Evolutionary conservation across 352 stramenopile species (phyloP).

Genomic region (Globisporangium iwayamae): DNA sequence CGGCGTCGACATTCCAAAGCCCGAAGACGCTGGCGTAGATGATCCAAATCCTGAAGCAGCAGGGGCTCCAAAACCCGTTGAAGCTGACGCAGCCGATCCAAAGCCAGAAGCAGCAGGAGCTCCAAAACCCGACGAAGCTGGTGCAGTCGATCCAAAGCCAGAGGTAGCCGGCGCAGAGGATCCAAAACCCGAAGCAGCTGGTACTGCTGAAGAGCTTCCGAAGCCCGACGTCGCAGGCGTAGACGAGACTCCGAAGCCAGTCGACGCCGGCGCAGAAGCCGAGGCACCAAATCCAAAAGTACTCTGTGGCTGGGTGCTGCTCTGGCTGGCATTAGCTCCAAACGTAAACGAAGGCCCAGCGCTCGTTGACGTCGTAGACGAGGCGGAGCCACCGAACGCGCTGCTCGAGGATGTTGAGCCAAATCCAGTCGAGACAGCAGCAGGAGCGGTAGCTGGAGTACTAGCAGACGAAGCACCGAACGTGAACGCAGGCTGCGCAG

Average conservation of each 20-base stretch:
- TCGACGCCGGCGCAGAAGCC: constrained; percentile 3
- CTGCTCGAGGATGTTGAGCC: constrained; percentile 18
- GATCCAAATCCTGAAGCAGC: constrained; percentile 21
- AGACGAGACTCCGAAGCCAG: constrained; percentile 14
- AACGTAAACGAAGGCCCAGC: constrained; percentile 27
- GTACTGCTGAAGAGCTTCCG: constrained; percentile 1
- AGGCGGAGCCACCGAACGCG: constrained; percentile 14
- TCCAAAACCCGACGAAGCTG: constrained; percentile 35
- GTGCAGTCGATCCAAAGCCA: constrained; percentile 21
- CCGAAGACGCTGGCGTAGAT: constrained; percentile 11
- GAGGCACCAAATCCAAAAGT: constrained; percentile 1
- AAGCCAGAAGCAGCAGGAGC: constrained; percentile 37
- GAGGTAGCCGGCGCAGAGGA: constrained; percentile 23
- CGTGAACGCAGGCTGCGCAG: constrained; percentile 17
- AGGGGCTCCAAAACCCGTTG: constrained; percentile 32
- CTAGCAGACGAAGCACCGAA: constrained; percentile 17
- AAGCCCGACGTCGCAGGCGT: constrained; percentile 28
- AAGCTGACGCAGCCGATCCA: constrained; percentile 30
- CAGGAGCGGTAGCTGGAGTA: constrained; percentile 14
- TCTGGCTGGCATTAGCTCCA: constrained; percentile 15
- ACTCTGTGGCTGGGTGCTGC: constrained; percentile 4
- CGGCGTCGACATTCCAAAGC: constrained; percentile 21
- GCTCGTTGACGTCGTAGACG: constrained; percentile 1
- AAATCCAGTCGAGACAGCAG: constrained; percentile 23
- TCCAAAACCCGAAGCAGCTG: constrained; percentile 9